Conservation (phyloP, 768 basidiomycete species). For the Russula foetens region DNA sequence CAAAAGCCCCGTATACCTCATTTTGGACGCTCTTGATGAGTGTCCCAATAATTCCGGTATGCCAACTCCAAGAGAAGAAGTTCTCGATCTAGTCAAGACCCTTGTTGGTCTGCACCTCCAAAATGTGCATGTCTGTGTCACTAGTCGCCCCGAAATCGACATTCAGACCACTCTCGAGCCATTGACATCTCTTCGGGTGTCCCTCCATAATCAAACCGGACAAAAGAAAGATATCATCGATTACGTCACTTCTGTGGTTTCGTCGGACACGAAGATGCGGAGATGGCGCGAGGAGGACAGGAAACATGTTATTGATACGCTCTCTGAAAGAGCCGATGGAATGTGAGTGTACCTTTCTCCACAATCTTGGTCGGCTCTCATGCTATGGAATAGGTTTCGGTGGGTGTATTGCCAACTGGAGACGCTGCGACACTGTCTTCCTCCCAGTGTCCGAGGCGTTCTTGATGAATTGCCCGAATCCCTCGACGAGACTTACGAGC, state of each 20-base stretch:
- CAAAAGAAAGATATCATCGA: not conserved
- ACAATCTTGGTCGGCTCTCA: too few species aligned
- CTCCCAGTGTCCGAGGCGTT: not conserved
- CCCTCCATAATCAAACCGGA: not conserved
- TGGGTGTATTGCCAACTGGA: not conserved
- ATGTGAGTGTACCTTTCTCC: not conserved
- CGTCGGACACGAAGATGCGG: not conserved
- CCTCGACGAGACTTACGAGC: not conserved
- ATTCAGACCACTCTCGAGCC: not conserved
- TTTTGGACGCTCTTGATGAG: constrained; percentile 2
- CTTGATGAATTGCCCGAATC: not conserved
- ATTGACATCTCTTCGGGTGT: not conserved
- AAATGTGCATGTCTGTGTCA: not conserved
- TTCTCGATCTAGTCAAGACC: not conserved
- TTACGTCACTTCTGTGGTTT: not conserved
- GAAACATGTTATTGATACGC: not conserved
- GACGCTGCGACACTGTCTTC: not conserved
- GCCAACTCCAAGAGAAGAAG: not conserved
- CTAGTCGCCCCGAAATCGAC: not conserved
- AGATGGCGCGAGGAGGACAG: not conserved
- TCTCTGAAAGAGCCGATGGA: not conserved
- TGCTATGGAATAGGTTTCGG: not conserved
- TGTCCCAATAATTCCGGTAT: not conserved
- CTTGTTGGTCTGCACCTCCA: not conserved
- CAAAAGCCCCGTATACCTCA: not conserved